phyloP scores from a whole-genome alignment of 768 basidiomycete genomes.

The Gloeopeniophorella convolvens region DNA sequence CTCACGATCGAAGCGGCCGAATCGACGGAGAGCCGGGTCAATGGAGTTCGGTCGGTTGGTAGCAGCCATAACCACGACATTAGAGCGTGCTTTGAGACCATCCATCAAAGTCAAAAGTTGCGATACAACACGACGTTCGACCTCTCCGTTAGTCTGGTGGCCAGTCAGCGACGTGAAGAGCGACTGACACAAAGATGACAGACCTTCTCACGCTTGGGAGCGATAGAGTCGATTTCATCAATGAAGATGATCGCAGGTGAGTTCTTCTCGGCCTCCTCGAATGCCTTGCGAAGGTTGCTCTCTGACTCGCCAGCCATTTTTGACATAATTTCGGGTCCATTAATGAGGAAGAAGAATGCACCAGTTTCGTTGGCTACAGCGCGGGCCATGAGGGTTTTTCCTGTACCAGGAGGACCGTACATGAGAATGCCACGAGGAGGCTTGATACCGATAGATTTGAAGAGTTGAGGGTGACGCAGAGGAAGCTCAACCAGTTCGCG shows the following conservation, averaged over 20 bases:
- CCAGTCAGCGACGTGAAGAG: conserved; percentile 7
- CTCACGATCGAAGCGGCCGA: conserved; percentile 99
- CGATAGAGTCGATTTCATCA: conserved; percentile 98
- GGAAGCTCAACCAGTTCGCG: conserved; percentile 98
- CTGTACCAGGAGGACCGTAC: conserved; percentile 98
- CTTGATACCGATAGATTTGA: conserved; percentile 99
- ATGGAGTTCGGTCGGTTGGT: conserved; percentile 99
- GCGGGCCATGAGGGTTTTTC: conserved; percentile 99
- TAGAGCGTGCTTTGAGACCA: conserved; percentile 95
- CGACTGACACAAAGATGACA: conserved; percentile 14
- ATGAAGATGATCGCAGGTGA: conserved; percentile 99
- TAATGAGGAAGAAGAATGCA: conserved; percentile 99
- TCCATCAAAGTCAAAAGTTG: conserved; percentile 99
- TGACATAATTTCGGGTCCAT: conserved; percentile 99
- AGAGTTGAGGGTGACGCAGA: conserved; percentile 95
- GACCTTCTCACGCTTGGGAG: conserved; percentile 99
- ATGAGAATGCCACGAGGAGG: conserved; percentile 98
- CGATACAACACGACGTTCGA: conserved; percentile 98
- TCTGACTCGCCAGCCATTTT: conserved; percentile 99
- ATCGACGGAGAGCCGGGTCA: conserved; percentile 96
- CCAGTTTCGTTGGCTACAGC: conserved; percentile 99
- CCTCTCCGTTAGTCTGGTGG: conserved; percentile 92
- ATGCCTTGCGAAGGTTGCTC: conserved; percentile 95
- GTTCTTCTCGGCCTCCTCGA: conserved; percentile 99
- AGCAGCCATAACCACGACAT: conserved; percentile 99